Conservation (phyloP, 805 yeast genomes). For the Scheffersomyces ergatensis region DNA sequence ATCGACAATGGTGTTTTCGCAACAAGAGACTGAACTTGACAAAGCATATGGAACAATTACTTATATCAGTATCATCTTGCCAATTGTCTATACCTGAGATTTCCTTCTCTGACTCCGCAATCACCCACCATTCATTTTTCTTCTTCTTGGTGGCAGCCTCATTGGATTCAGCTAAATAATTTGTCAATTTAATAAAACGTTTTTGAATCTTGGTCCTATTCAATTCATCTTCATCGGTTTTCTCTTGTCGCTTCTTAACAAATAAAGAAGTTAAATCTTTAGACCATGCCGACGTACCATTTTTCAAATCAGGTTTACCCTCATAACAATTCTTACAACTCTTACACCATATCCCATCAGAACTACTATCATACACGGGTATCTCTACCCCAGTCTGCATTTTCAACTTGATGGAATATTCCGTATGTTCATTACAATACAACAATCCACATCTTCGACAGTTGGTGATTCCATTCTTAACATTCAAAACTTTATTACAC, state of each 20-base stretch:
- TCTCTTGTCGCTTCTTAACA: constrained; percentile 34
- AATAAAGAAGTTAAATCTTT: constrained; percentile 49
- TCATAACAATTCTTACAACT: constrained; percentile 66
- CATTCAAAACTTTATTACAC: constrained; percentile 44
- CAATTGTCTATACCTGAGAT: constrained; percentile 54
- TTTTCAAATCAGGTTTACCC: constrained; percentile 50
- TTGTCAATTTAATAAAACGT: constrained; percentile 50
- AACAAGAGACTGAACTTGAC: constrained; percentile 52
- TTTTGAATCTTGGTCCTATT: constrained; percentile 59
- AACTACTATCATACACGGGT: constrained; percentile 23
- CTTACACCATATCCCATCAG: constrained; percentile 62
- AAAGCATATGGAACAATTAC: constrained; percentile 64
- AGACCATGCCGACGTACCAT: constrained; percentile 35
- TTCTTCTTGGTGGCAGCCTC: constrained; percentile 4
- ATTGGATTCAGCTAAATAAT: constrained; percentile 16
- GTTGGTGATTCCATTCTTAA: constrained; percentile 59
- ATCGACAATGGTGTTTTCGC: constrained; percentile 87
- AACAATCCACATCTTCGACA: constrained; percentile 77
- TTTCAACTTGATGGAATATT: constrained; percentile 50
- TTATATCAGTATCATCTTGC: constrained; percentile 46
- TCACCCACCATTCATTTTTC: constrained; percentile 1
- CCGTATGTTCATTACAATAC: constrained; percentile 65
- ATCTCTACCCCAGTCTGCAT: constrained; percentile 46
- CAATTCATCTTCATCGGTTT: constrained; percentile 49
- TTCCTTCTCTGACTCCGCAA: constrained; percentile 16